Base-by-base conservation (phyloP, 208 protist species). In the Crithidia expoeki region DNA sequence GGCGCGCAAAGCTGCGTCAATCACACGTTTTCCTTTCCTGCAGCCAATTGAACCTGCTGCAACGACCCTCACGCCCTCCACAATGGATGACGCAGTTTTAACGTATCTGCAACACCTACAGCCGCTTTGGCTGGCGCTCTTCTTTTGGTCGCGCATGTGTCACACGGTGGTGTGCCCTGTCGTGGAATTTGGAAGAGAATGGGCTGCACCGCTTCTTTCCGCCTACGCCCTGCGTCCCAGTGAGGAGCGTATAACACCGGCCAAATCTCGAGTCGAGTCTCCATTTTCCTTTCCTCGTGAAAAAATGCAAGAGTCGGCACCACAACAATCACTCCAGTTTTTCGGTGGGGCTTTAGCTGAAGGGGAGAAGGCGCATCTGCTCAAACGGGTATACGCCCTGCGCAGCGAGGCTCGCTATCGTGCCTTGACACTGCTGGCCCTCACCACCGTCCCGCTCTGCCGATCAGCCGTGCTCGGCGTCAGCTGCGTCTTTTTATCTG, bases 131-230 rank as follows among this genome's bases (percentile, higher is more conserved):
- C 40, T 68, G 16, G 69, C 69, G 10, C 55, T 74, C 17, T 68
- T 74, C 27, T 62, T 62, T 21, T 74, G 69, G 69, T 61, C 50
- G 4, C 69, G 60, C 16, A 33, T 56, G 51, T 74, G 69, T 42
- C 69, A 74, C 60, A 47, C 34, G n/a, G 47, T 60, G 19, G 23
- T 59, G 23, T 60, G 47, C 10, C 69, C 69, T 2, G 52, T 74
- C n/a, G 28, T 44, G 12, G n/a, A 2, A 4, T 74, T 74, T 42
- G 69, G 58, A 6, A 68, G 21, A 38, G 25, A 32, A 2, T 74
- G 34, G 21, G 69, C 69, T 0, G 60, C 47, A 59, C 60, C 69
- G 42, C 69, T 74, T 25, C 60, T 74, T 16, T 63, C 53, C 11
- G 44, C 52, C 2, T 47, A 44, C 11, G 47, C 60, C 17, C 17